Evolutionary conservation across 164 flowering plant genomes (phyloP).

Genomic region (Magnolia changhungtana): DNA sequence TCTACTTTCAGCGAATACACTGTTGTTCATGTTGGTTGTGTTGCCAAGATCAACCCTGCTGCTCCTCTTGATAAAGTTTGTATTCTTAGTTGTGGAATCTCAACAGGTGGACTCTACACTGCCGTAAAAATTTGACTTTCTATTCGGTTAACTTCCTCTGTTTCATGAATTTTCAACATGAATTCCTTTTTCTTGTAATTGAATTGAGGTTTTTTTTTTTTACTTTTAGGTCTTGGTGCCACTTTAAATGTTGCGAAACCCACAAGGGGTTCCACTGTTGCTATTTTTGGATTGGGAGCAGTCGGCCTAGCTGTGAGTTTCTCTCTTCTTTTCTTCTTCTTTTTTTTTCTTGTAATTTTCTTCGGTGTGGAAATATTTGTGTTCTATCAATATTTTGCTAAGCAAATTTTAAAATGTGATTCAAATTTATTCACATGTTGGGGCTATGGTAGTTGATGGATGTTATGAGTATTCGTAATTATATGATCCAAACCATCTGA

Average conservation of each 20-base stretch:
- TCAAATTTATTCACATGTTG: too few species aligned
- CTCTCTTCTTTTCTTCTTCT: constrained; percentile 8
- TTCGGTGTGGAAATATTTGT: background rate
- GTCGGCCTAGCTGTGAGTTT: constrained; percentile 69
- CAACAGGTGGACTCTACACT: constrained; percentile 38
- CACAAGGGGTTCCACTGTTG: constrained; percentile 52
- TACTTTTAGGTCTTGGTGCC: constrained; percentile 61
- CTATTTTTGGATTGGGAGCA: constrained; percentile 78
- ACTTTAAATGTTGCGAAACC: constrained; percentile 84
- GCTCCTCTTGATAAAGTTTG: constrained; percentile 36
- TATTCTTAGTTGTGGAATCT: constrained; percentile 64
- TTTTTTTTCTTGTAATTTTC: background rate
- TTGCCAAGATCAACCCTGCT: constrained; percentile 65
- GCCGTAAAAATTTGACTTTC: background rate
- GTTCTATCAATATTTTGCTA: too few species aligned
- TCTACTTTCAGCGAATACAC: constrained; percentile 78
- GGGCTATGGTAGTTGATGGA: too few species aligned
- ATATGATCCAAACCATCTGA: too few species aligned
- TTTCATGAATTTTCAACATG: background rate
- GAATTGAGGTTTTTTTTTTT: background rate
- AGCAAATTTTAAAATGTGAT: too few species aligned
- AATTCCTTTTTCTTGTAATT: background rate
- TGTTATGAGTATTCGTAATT: too few species aligned
- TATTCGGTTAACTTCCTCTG: background rate
- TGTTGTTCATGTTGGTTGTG: constrained; percentile 57